phyloP scores from a whole-genome alignment of 2,329 filamentous ascomycete genomes.

The Exophiala alcalophila region DNA sequence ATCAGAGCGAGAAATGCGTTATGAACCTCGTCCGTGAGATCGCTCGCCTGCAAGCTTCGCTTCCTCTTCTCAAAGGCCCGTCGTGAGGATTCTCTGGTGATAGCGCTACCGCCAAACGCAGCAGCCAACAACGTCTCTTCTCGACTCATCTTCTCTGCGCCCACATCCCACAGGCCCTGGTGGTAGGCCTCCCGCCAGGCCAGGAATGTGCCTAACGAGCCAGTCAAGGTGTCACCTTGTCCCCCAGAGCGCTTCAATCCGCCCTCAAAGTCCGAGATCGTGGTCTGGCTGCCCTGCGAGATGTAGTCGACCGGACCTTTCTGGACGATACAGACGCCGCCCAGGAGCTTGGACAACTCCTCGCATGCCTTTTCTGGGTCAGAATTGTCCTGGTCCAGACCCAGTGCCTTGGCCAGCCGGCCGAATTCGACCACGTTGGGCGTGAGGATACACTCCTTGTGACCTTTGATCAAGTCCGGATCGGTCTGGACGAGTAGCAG shows the following conservation, averaged over 20 bases:
- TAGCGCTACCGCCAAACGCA: conserved; percentile 79
- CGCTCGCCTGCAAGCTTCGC: conserved; percentile 84
- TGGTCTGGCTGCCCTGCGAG: conserved; percentile 72
- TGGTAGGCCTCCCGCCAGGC: conserved; percentile 86
- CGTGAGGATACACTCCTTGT: conserved; percentile 80
- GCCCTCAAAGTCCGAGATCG: conserved; percentile 72
- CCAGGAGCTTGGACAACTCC: conserved; percentile 71
- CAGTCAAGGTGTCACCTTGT: conserved; percentile 93
- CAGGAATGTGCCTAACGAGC: conserved; percentile 80
- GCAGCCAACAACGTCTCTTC: conserved; percentile 67
- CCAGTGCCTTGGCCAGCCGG: conserved; percentile 71
- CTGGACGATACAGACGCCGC: conserved; percentile 85
- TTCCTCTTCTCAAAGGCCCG: conserved; percentile 83
- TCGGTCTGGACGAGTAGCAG: conserved; percentile 72
- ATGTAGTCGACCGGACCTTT: conserved; percentile 84
- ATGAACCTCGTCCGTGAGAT: conserved; percentile 88
- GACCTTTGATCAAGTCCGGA: conserved; percentile 75
- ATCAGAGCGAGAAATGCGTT: conserved; percentile 75
- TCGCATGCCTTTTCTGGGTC: conserved; percentile 53
- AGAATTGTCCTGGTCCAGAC: conserved; percentile 51
- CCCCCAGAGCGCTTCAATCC: conserved; percentile 88
- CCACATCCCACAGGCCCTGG: conserved; percentile 69
- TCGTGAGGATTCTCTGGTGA: conserved; percentile 88
- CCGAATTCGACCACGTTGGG: conserved; percentile 94
- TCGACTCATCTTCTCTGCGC: conserved; percentile 55